Evolutionary conservation across 768 basidiomycete genomes (phyloP).

Genomic region (Xerocomellus chrysenteron): DNA sequence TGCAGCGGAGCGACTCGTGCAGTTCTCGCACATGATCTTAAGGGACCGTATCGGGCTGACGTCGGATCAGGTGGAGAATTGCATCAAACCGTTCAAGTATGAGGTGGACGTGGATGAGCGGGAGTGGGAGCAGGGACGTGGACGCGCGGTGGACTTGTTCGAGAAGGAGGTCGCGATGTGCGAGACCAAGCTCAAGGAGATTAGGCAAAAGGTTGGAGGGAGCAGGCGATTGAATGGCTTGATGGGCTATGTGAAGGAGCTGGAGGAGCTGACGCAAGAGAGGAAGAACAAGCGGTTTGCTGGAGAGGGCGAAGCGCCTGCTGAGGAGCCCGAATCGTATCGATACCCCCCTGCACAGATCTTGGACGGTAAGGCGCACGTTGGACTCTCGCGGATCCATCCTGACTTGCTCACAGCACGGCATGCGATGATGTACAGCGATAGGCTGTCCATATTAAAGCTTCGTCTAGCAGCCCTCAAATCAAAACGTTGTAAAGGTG

Average conservation of each 20-base stretch:
- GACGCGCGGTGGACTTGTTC: constrained; percentile 72
- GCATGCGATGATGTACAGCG: constrained; percentile 85
- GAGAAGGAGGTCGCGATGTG: constrained; percentile 84
- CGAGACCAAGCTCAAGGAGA: constrained; percentile 83
- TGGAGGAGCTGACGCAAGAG: constrained; percentile 78
- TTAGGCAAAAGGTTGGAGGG: constrained; percentile 87
- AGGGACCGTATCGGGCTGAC: constrained; percentile 91
- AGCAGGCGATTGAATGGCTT: constrained; percentile 72
- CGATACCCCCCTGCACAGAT: constrained; percentile 90
- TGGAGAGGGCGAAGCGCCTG: constrained; percentile 35
- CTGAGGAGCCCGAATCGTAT: constrained; percentile 68
- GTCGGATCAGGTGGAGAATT: constrained; percentile 99
- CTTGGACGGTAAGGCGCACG: constrained; percentile 69
- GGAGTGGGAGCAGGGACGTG: constrained; percentile 89
- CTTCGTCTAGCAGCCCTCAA: constrained; percentile 83
- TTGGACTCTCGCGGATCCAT: neutral
- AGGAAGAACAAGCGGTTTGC: constrained; percentile 53
- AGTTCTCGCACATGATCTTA: constrained; percentile 91
- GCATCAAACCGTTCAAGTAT: constrained; percentile 99
- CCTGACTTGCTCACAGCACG: constrained; percentile 56
- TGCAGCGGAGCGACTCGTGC: constrained; percentile 83
- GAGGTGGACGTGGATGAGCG: constrained; percentile 91
- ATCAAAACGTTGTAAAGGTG: constrained; percentile 83
- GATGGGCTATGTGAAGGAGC: constrained; percentile 73
- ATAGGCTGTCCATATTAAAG: constrained; percentile 79